Base-by-base conservation (phyloP, 2,329 filamentous ascomycete genomes). In the Ilyonectria mors-panacis region DNA sequence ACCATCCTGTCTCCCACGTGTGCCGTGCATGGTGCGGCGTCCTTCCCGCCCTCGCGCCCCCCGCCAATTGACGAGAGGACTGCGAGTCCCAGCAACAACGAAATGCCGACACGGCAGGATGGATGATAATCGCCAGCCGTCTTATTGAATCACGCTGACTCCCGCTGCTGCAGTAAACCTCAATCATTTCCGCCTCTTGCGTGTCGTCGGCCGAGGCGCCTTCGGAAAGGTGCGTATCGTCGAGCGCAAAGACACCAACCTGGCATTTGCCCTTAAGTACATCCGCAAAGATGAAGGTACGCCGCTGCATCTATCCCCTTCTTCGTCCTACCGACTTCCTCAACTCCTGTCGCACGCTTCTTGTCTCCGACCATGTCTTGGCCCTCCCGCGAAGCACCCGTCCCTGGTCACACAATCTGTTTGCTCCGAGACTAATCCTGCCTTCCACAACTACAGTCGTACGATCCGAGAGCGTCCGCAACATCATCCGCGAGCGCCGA, bases 211-310 rank as follows among this genome's bases (percentile, higher is more conserved):
- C 73, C 97, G 97, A 82, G 96, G 96, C 77, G 96, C 96, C 64
- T 99, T 99, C 85, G 96, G 96, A 77, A 99, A 99, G 84, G 96
- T 99, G 69, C 93, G 96, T 77, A 99, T 99, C 74, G 96, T 99
- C 78, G 96, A 99, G 86, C 91, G 95, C 74, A 98, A 98, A 83
- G 96, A 99, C 79, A 97, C 94, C 1, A 92, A 91, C 63, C 84
- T 98, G 76, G 95, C 95, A 3, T 99, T 99, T 82, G 96, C 96
- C 50, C 87, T 99, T 72, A 99, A 99, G 83, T 98, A 98, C 81
- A 98, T 98, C 72, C 91, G 95, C 73, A 98, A 98, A 88, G 95
- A 98, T 92, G 95, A 98, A 89, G 93, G 94, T 95, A 78, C 69
- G 90, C 59, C 12, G 28, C 26, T 26, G n/a, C 57, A 28, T 30